A percentile compares a stretch with the other conserved stretches of the same genome.
Conservation (phyloP, 768 basidiomycete species). For the Russula sp. region DNA sequence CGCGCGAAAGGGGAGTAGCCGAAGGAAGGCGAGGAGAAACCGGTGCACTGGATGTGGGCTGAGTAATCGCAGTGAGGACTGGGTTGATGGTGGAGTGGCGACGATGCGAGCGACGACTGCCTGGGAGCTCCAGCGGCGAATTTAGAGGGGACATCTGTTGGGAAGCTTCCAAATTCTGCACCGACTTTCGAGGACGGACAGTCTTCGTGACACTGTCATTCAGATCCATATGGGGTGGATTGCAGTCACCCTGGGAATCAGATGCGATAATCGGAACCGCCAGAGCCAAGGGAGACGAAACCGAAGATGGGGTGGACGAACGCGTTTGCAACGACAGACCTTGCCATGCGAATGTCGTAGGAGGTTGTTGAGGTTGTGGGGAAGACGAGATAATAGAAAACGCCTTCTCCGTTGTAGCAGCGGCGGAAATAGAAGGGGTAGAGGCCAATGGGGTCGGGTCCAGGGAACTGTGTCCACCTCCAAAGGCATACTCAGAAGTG, state of each 20-base stretch:
- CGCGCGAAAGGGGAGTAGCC: constrained; percentile 69
- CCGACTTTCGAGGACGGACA: constrained; percentile 63
- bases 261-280: constrained; percentile 82
- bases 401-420: constrained; percentile 25
- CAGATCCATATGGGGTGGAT: constrained; percentile 62
- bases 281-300: constrained; percentile 82
- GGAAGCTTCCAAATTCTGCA: constrained; percentile 63
- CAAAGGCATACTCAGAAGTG: constrained; percentile 62
- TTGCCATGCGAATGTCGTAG: constrained; percentile 41
- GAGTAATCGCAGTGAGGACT: constrained; percentile 53
- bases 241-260: constrained; percentile 51
- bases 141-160: constrained; percentile 66
- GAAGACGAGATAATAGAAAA: constrained; percentile 28
- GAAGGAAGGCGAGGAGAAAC: constrained; percentile 87
- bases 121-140: constrained; percentile 51
- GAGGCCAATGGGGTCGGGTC: constrained; percentile 73
- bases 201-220: constrained; percentile 50
- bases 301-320: constrained; percentile 84
- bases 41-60: constrained; percentile 53
- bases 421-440: constrained; percentile 41
- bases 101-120: constrained; percentile 57
- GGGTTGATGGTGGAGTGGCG: constrained; percentile 60
- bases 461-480: constrained; percentile 38
- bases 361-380: constrained; percentile 35
- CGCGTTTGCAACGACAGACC: constrained; percentile 59